Conservation (phyloP, 2,329 filamentous ascomycete genomes). For the Phyllosticta paracitricarpa region DNA sequence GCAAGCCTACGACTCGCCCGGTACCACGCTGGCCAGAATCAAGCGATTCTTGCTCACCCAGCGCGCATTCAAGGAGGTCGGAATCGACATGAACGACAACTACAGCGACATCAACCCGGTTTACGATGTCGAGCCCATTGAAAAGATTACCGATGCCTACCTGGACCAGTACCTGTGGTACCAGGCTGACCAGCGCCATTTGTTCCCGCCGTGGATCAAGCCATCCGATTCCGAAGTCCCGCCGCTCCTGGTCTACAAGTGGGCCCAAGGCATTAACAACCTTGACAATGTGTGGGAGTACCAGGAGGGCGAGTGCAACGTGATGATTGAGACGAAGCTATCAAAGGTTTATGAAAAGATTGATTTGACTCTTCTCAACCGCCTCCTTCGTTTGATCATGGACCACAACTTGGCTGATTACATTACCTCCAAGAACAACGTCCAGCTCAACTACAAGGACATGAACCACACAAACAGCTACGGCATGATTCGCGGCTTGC, state of each 20-base stretch:
- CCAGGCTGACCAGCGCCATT: constrained; percentile 89
- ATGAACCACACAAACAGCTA: constrained; percentile 99
- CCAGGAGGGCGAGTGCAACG: constrained; percentile 89
- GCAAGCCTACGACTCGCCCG: constrained; percentile 95
- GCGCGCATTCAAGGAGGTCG: constrained; percentile 97
- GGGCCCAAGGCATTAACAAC: constrained; percentile 99
- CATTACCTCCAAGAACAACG: constrained; percentile 98
- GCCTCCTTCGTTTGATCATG: constrained; percentile 90
- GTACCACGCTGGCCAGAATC: constrained; percentile 89
- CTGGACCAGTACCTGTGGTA: constrained; percentile 99
- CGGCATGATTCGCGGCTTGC: constrained; percentile 92
- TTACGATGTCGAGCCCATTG: constrained; percentile 96
- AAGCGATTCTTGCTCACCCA: constrained; percentile 96
- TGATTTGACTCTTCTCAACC: constrained; percentile 89
- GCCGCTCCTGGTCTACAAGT: constrained; percentile 90
- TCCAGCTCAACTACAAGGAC: constrained; percentile 97
- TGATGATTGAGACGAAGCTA: constrained; percentile 95
- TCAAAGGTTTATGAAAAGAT: constrained; percentile 99
- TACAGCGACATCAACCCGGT: constrained; percentile 99
- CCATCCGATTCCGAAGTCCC: constrained; percentile 97
- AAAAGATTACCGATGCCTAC: constrained; percentile 98
- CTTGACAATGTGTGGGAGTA: constrained; percentile 91
- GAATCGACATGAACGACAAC: constrained; percentile 99
- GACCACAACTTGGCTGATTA: constrained; percentile 99
- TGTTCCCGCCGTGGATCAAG: constrained; percentile 99